Base-by-base conservation (phyloP, 257 asterid species). In the Plectranthus barbatus region DNA sequence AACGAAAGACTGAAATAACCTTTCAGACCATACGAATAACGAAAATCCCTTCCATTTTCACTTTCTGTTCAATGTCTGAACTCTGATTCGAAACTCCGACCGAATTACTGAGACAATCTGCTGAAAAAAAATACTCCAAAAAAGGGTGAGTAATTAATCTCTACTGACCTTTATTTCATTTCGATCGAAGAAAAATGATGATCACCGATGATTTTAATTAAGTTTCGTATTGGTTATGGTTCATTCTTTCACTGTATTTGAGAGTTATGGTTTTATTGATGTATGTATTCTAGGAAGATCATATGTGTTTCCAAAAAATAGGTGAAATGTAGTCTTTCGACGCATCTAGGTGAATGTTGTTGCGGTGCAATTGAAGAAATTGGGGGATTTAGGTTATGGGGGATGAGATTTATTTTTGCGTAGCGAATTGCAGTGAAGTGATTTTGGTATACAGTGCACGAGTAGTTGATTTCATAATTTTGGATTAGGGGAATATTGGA, bases 1-100 rank as follows among this genome's bases (percentile, higher is more conserved):
- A 21, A 26, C 31, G 31, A 71, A 64, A 47, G 69, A 71, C 76
- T 18, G 49, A 46, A 55, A 37, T 63, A 56, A 6, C 76, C 75
- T 45, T 47, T 17, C 31, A 12, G 29, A 18, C 5, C 6, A 15
- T 20, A n/a, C 15, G 11, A 55, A 62, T 26, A 56, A 37, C 71
- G 56, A 39, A 62, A 39, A 15, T 45, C 64, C 63, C 49, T 42
- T 58, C 60, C 54, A 64, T 37, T 37, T 47, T 23, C 46, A 44
- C 56, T 17, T 15, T 31, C 14, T 56, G 56, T 26, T 18, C 4
- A 48, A n/a, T 9, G 46, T 56, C 45, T 56, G 17, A 18, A 24
- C 23, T 53, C 52, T 42, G 55, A 54, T 66, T 69, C 68, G 48
- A 51, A 60, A 56, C 47, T 33, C 56, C 9, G 15, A 62, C 60